phyloP scores from a whole-genome alignment of 176 grass and related monocot species.

The Bolboschoenus planiculmis region DNA sequence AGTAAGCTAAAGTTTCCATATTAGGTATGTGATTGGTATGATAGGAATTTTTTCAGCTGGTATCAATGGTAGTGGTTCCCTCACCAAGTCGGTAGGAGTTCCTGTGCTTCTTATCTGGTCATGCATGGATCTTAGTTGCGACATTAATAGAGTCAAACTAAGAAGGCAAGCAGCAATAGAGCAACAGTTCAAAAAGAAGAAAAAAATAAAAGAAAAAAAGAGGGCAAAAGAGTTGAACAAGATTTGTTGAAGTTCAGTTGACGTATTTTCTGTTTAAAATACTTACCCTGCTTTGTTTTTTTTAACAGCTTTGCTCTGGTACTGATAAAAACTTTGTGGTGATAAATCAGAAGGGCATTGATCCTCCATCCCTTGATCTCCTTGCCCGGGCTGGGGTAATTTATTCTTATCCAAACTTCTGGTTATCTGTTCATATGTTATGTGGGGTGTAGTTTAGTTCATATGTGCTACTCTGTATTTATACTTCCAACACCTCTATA shows the following conservation, averaged over 20 bases:
- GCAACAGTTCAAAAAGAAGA: neutral
- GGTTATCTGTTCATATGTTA: neutral
- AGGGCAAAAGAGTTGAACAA: neutral
- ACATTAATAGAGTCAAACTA: neutral
- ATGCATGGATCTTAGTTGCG: neutral
- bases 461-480: neutral
- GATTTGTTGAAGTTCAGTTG: neutral
- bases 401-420: neutral
- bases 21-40: neutral
- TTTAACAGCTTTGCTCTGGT: constrained; percentile 60
- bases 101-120: neutral
- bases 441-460: neutral
- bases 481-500: neutral
- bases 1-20: neutral
- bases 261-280: neutral
- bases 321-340: constrained; percentile 90
- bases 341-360: constrained; percentile 97
- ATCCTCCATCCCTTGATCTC: constrained; percentile 92
- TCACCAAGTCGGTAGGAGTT: neutral
- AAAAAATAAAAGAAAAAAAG: neutral
- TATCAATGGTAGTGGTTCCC: neutral
- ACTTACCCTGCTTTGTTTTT: constrained; percentile 11
- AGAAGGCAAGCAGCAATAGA: neutral
- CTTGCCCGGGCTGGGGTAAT: constrained; percentile 94
- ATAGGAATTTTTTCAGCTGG: neutral